Conservation (phyloP, 495 filamentous ascomycete species). For the Entonaema liquescens region DNA sequence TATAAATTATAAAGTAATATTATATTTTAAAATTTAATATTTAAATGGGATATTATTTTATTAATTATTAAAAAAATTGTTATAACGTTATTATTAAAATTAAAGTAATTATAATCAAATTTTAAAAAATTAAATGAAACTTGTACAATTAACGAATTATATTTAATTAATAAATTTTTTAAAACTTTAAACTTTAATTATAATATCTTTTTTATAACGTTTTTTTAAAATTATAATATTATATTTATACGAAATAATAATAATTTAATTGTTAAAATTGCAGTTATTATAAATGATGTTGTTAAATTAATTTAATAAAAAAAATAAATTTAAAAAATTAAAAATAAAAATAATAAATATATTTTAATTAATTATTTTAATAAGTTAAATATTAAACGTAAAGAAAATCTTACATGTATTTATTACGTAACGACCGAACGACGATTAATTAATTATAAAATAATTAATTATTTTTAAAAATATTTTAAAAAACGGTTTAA, state of each 20-base stretch:
- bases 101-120: not conserved
- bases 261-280: not conserved
- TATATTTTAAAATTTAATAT: conserved; percentile 12
- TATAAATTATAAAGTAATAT: conserved; percentile 4
- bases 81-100: conserved; percentile 4
- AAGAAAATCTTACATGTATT: not conserved
- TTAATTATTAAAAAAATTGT: not conserved
- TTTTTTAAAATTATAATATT: conserved; percentile 15
- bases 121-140: conserved; percentile 11
- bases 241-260: no score
- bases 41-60: not conserved
- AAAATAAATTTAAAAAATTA: conserved; percentile 9
- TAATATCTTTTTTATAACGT: conserved; percentile 4
- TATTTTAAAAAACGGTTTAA: no score
- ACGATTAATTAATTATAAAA: no score
- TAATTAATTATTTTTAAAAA: no score
- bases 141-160: no score
- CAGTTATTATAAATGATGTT: not conserved
- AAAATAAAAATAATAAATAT: conserved; percentile 5
- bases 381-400: not conserved
- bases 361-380: conserved; percentile 11
- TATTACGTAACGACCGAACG: not conserved
- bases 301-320: conserved; percentile 4
- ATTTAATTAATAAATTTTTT: conserved; percentile 17
- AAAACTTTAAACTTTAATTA: not conserved